These are phyloP conservation scores for Xylaria bambusicola DNA, from an alignment of 495 filamentous ascomycete species.

Conservation along the genomic window DNA sequence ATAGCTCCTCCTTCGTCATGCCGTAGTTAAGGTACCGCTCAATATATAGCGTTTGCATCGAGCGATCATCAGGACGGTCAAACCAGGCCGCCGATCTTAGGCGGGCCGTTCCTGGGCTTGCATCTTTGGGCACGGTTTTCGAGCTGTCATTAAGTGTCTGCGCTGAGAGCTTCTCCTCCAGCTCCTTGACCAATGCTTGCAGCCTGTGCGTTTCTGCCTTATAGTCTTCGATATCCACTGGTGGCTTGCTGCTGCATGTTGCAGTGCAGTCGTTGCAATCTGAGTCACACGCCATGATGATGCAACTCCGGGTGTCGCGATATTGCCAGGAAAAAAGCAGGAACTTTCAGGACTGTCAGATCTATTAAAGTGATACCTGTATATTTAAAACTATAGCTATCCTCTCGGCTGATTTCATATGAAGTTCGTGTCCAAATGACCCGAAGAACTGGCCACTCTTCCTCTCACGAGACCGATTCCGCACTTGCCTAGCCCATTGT, in stretches of 20 bases:
- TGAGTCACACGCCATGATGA: conserved; percentile 15
- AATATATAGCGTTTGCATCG: conserved; percentile 41
- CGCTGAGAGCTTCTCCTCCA: conserved; percentile 13
- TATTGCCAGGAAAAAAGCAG: not conserved
- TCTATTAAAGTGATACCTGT: too few species aligned
- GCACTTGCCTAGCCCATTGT: conserved; percentile 2
- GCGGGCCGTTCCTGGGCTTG: conserved; percentile 1
- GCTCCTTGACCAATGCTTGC: conserved; percentile 11
- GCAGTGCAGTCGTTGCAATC: conserved; percentile 13
- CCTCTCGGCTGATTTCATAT: not conserved
- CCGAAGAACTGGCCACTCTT: not conserved
- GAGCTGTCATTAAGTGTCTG: conserved; percentile 2
- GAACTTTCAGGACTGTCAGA: too few species aligned
- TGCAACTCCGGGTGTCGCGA: not conserved
- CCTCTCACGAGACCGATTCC: not conserved
- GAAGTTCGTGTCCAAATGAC: not conserved
- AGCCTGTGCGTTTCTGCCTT: conserved; percentile 15
- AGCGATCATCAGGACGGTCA: conserved; percentile 15
- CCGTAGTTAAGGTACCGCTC: conserved; percentile 61
- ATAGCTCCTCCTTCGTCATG: conserved; percentile 54
- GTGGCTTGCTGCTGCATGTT: conserved; percentile 7
- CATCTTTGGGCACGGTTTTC: not conserved
- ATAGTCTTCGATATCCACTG: conserved; percentile 19
- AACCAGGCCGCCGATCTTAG: conserved; percentile 21
- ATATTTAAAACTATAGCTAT: not conserved